These are phyloP conservation scores for Avena atlantica DNA, from an alignment of 176 grass and related monocot species.

Conservation along the genomic window DNA sequence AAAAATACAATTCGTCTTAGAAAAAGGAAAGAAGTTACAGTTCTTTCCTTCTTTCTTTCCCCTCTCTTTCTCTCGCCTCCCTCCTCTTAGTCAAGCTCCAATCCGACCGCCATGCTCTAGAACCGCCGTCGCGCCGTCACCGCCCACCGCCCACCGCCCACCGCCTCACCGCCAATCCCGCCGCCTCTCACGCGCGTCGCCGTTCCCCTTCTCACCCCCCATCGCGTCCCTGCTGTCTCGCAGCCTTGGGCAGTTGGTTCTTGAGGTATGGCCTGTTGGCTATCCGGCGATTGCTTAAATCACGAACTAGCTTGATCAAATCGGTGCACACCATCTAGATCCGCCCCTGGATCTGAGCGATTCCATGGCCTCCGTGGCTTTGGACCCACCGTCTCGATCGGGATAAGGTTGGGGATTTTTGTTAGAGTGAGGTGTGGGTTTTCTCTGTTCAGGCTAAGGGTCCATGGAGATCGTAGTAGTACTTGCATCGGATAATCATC, in stretches of 20 bases:
- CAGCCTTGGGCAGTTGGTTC: background rate
- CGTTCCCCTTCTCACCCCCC: background rate
- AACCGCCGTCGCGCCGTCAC: background rate
- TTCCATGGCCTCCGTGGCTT: background rate
- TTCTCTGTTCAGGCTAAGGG: background rate
- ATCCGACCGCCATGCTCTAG: background rate
- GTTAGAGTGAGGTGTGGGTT: background rate
- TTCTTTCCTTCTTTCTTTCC: no score
- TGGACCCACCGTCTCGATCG: background rate
- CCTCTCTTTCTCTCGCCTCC: background rate
- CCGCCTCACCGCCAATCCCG: background rate
- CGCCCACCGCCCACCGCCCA: background rate
- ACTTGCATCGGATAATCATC: background rate
- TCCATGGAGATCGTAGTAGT: background rate
- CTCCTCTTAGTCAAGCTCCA: background rate
- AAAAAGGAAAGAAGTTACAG: no score
- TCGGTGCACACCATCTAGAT: background rate
- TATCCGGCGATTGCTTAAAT: conserved; percentile 1
- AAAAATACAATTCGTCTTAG: no score
- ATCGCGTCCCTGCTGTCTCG: background rate
- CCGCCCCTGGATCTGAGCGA: background rate
- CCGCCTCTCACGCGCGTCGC: background rate
- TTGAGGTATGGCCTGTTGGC: background rate
- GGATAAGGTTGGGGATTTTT: conserved; percentile 11
- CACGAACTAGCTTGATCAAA: background rate